Evolutionary conservation across 106 monocot species (phyloP).

Genomic region (Platanthera zijinensis): DNA sequence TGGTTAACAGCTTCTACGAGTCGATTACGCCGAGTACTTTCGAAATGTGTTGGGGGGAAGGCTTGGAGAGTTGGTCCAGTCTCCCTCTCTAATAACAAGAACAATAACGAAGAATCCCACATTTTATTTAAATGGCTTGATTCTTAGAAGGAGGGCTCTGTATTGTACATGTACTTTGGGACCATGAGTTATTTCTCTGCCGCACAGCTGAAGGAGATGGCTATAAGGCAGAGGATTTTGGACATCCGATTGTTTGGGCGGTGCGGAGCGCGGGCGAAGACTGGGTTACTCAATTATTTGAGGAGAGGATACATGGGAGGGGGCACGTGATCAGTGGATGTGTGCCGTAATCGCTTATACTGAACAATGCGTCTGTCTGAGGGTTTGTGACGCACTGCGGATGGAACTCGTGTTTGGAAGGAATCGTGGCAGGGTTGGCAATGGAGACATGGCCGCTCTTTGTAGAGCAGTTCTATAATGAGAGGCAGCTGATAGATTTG

Average conservation of each 20-base stretch:
- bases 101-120: background rate
- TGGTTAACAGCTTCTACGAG: slow-evolving; percentile 29
- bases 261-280: background rate
- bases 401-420: slow-evolving; percentile 24
- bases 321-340: slow-evolving; percentile 13
- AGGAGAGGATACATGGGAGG: slow-evolving; percentile 4
- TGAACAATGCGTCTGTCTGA: slow-evolving; percentile 12
- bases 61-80: slow-evolving; percentile 24
- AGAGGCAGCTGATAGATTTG: slow-evolving; percentile 8
- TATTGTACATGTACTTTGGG: slow-evolving; percentile 29
- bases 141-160: slow-evolving; percentile 6
- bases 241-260: slow-evolving; percentile 9
- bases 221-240: background rate
- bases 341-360: slow-evolving; percentile 17
- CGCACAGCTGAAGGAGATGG: slow-evolving; percentile 15
- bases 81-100: no score
- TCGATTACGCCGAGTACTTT: slow-evolving; percentile 15
- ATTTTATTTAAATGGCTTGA: slow-evolving; percentile 20
- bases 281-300: slow-evolving; percentile 13
- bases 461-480: slow-evolving; percentile 14
- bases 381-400: slow-evolving; percentile 36
- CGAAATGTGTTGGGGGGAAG: background rate
- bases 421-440: slow-evolving; percentile 14
- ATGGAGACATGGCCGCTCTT: slow-evolving; percentile 23
- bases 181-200: background rate